A percentile compares a stretch with the other conserved stretches of the same genome.
These are phyloP conservation scores for Cercophora scortea DNA, from an alignment of 495 filamentous ascomycete species.

Conservation along the genomic window DNA sequence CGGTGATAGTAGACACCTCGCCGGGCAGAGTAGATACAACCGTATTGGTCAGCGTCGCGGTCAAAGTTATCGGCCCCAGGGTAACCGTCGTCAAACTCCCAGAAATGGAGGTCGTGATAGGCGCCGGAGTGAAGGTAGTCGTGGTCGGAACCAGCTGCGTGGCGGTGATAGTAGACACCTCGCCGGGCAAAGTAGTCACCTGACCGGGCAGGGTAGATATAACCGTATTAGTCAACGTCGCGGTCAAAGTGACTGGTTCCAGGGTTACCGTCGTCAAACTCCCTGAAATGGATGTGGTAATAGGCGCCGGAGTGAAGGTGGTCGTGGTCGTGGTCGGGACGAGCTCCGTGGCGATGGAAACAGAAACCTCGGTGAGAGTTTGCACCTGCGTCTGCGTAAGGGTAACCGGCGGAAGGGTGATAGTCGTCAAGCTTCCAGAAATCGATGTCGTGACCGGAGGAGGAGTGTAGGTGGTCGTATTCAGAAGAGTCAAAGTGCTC, in stretches of 20 bases:
- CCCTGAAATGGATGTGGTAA: slow-evolving; percentile 10
- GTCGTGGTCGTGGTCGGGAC: background rate
- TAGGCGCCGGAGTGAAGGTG: slow-evolving; percentile 9
- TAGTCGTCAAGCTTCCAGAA: slow-evolving; percentile 9
- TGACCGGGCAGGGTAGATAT: background rate
- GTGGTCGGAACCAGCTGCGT: too few relatives aligned
- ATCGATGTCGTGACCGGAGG: slow-evolving; percentile 8
- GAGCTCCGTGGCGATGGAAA: background rate
- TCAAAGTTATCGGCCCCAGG: background rate
- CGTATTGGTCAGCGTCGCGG: slow-evolving; percentile 9
- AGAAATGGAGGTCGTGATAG: slow-evolving; percentile 9
- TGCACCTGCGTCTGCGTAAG: slow-evolving; percentile 4
- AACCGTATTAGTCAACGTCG: background rate
- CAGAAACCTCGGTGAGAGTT: slow-evolving; percentile 1
- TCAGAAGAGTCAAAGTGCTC: slow-evolving; percentile 1
- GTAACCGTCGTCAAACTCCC: slow-evolving; percentile 15
- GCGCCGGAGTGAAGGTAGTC: too few relatives aligned
- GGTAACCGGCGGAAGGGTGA: slow-evolving; percentile 7
- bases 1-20: background rate
- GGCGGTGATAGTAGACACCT: slow-evolving; percentile 2
- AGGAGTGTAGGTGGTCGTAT: background rate
- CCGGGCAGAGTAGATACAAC: background rate
- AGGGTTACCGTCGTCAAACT: slow-evolving; percentile 14
- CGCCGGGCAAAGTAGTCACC: slow-evolving; percentile 10
- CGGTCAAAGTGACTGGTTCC: background rate